Evolutionary conservation across 805 yeast genomes (phyloP), one percentile per base, ranked within the genome.

Genomic region (Myxozyma melibiosi): DNA sequence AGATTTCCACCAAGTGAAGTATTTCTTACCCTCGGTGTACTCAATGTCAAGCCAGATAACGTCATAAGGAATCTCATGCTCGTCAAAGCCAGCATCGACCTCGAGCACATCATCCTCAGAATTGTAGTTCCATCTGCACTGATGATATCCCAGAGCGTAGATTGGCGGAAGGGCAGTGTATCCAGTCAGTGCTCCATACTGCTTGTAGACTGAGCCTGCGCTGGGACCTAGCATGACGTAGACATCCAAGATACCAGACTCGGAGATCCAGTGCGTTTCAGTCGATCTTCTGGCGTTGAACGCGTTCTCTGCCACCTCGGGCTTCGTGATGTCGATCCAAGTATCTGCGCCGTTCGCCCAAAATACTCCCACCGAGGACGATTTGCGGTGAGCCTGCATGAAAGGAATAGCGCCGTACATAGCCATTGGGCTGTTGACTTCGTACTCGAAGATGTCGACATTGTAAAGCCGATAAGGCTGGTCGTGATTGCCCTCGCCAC

Each of bases 361-460:
- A 67, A 92, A 90, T 8, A 92, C 70, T 14, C 96, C 98, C 9
- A 83, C 82, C 1, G 91, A 76, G 1, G 76, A 66, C 0, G 74
- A 79, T 0, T 81, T 77, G 49, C 80, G 82, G 16, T 81, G 81
- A 0, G 90, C 94, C 49, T 89, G 73, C 80, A 94, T 78, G 43
- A 91, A 83, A 2, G 99, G 99, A 65, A 94, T 89, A 0, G 96
- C 77, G 0, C 99, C 99, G 68, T 94, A 94, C 96, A 91, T 90
- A 44, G 98, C 90, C 78, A 86, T 77, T 54, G 84, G 83, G 37
- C 96, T 85, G 60, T 88, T 82, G 1, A 85, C 78, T 65, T 88
- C 95, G 70, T 94, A 94, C 72, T 94, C 97, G 72, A 94, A 94
- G 34, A 92, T 92, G 70, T 94, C 99, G 28, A 91, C 97, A 66